Base-by-base conservation (phyloP, 768 basidiomycete species). In the Dioszegia crocea region DNA sequence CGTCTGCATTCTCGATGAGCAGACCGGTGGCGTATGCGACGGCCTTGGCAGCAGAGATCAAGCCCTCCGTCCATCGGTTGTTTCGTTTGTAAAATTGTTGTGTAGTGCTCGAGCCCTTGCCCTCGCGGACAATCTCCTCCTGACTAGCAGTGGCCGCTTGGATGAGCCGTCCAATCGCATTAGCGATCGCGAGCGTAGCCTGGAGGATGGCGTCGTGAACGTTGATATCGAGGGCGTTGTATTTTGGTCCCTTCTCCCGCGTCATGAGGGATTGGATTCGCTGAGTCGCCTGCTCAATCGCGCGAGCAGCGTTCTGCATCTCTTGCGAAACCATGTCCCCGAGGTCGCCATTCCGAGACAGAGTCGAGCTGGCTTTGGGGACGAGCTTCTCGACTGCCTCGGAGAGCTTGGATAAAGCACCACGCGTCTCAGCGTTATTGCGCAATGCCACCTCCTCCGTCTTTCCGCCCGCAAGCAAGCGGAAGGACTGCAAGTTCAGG, bases 61-160 rank as follows among this genome's bases (percentile, higher is more conserved):
- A 86, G 65, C 96, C 96, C 77, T 99, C 96, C 43, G 96, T 99
- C 96, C 96, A 99, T 60, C 96, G 84, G 78, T 98, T 98, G 84
- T 99, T 97, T 60, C 90, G 87, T 81, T 99, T 99, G 84, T 98
- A 99, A 83, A 99, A 99, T 70, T 97, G 94, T 76, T 94, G 91
- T 19, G 82, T 85, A 23, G 92, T 84, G 77, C 86, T 91, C 19
- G 92, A 89, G 8, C 96, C 96, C 76, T 85, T 89, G 58, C 96
- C 96, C 79, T 96, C 87, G 2, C 87, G 86, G 55, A 97, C 96
- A 56, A 99, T 99, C 80, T 99, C 96, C 76, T 97, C 85, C 77
- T 99, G 96, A 50, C 93, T 97, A 36, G 93, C 93, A 0, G 96
- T 96, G 21, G 96, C 96, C 9, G 96, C 94, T 75, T 88, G 84